Conservation (phyloP, 768 basidiomycete species). For the Mycena vulgaris region DNA sequence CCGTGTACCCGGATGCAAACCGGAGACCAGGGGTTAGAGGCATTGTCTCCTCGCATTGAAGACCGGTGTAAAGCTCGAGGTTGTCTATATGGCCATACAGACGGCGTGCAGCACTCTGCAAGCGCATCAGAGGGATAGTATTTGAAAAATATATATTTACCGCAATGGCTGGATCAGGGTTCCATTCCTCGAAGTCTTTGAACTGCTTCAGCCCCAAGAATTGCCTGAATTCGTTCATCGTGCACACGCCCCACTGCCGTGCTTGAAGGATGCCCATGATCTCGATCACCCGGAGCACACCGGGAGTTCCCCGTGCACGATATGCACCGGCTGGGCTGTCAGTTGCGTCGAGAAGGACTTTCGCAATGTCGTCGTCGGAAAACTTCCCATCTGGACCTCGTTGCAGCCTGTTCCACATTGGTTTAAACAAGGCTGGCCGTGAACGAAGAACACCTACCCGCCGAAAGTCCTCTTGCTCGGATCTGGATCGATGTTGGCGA, state of each 20-base stretch:
- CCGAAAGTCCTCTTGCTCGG: conserved; percentile 62
- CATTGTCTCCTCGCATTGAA: conserved; percentile 69
- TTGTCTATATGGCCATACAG: conserved; percentile 56
- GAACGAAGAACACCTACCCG: conserved; percentile 48
- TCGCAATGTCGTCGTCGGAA: conserved; percentile 65
- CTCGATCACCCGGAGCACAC: conserved; percentile 65
- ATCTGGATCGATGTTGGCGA: conserved; percentile 37
- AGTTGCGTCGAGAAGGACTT: conserved; percentile 62
- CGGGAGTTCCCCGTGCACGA: conserved; percentile 64
- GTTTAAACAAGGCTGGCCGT: conserved; percentile 4
- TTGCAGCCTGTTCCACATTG: conserved; percentile 53
- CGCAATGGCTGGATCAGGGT: conserved; percentile 60
- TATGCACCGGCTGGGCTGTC: conserved; percentile 62
- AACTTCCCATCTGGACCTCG: conserved; percentile 67
- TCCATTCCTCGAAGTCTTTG: conserved; percentile 70
- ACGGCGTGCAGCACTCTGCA: conserved; percentile 47
- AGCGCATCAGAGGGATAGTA: not conserved
- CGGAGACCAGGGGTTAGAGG: conserved; percentile 64
- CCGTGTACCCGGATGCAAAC: conserved; percentile 76
- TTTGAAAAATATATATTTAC: conserved; percentile 44
- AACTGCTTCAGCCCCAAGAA: conserved; percentile 65
- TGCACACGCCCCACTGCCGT: conserved; percentile 69
- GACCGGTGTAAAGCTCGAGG: conserved; percentile 56
- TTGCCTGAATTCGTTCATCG: conserved; percentile 70
- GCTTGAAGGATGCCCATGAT: conserved; percentile 71